Conservation (phyloP, 371 early-diverging fungal species). For the Mortierella sp. region DNA sequence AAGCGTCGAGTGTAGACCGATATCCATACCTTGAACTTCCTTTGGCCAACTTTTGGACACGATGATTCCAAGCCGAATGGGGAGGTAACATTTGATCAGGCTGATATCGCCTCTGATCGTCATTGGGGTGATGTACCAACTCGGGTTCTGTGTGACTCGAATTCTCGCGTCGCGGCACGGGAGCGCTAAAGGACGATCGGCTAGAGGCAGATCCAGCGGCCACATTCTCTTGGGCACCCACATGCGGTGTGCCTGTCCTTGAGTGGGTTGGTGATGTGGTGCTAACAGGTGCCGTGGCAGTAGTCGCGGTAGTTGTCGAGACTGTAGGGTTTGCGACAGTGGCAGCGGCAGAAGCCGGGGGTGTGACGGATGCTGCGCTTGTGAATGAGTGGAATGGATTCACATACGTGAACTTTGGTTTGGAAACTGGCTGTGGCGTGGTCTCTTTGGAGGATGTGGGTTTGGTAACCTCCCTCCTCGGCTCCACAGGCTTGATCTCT, state of each 20-base stretch:
- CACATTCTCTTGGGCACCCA: conserved; percentile 18
- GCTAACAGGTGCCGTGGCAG: not conserved
- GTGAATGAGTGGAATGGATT: conserved; percentile 52
- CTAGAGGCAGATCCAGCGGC: conserved; percentile 26
- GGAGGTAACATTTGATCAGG: conserved; percentile 49
- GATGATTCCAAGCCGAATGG: conserved; percentile 53
- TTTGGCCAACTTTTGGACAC: conserved; percentile 50
- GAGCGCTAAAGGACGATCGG: conserved; percentile 34
- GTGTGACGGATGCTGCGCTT: conserved; percentile 18
- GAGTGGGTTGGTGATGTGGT: conserved; percentile 28
- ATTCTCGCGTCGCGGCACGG: conserved; percentile 38
- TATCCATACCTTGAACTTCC: conserved; percentile 46
- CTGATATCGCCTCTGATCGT: conserved; percentile 51
- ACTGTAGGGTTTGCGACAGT: not conserved
- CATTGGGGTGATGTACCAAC: conserved; percentile 17
- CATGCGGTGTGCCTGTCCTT: conserved; percentile 23
- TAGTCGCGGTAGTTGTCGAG: not conserved
- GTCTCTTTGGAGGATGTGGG: conserved; percentile 33
- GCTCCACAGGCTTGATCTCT: conserved; percentile 12
- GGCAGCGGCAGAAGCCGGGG: conserved; percentile 9
- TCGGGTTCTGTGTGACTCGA: conserved; percentile 29
- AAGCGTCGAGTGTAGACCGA: too few species aligned
- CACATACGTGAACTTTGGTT: conserved; percentile 50
- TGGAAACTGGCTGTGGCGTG: conserved; percentile 29
- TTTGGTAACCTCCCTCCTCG: conserved; percentile 4